Percentiles rank a stretch among this genome's conserved stretches.
These are phyloP conservation scores for Lotmaria passim DNA, from an alignment of 208 protist species.

Conservation along the genomic window DNA sequence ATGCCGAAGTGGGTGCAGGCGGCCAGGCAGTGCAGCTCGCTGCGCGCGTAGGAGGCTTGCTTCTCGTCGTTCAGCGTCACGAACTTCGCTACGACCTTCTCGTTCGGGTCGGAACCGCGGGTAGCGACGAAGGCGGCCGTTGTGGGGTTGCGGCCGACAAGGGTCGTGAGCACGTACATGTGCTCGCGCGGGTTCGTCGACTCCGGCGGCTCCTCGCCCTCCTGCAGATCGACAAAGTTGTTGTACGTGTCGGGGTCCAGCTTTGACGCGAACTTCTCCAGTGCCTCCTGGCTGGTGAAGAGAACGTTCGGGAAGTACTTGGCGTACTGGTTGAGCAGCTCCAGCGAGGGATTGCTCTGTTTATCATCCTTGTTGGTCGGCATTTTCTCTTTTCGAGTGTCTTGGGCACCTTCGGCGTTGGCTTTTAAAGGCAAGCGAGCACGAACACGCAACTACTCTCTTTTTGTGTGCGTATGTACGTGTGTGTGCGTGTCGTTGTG, in stretches of 20 bases:
- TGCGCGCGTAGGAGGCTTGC: conserved; percentile 81
- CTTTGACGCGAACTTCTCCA: conserved; percentile 59
- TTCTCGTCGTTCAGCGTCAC: conserved; percentile 87
- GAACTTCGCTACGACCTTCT: conserved; percentile 88
- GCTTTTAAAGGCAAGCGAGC: too few relatives aligned
- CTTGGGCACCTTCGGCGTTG: too few relatives aligned
- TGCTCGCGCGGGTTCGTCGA: conserved; percentile 71
- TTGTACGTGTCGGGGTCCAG: conserved; percentile 44
- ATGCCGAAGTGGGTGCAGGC: conserved; percentile 91
- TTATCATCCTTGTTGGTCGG: conserved; percentile 31
- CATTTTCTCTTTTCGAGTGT: conserved; percentile 20
- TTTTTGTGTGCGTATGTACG: too few relatives aligned
- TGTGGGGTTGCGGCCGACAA: conserved; percentile 85
- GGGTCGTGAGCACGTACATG: conserved; percentile 80
- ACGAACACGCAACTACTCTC: too few relatives aligned
- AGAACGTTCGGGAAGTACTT: conserved; percentile 85
- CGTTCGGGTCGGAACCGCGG: conserved; percentile 61
- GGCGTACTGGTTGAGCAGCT: conserved; percentile 79
- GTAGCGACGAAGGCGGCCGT: conserved; percentile 85
- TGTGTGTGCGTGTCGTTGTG: too few relatives aligned
- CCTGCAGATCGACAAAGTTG: conserved; percentile 42
- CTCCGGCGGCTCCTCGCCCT: conserved; percentile 77
- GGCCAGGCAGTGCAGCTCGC: conserved; percentile 86
- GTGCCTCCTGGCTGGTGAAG: conserved; percentile 69
- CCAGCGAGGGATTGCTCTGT: conserved; percentile 35